Evolutionary conservation across 2,329 filamentous ascomycete species (phyloP).

Genomic region (Phyllosticta citribraziliensis): DNA sequence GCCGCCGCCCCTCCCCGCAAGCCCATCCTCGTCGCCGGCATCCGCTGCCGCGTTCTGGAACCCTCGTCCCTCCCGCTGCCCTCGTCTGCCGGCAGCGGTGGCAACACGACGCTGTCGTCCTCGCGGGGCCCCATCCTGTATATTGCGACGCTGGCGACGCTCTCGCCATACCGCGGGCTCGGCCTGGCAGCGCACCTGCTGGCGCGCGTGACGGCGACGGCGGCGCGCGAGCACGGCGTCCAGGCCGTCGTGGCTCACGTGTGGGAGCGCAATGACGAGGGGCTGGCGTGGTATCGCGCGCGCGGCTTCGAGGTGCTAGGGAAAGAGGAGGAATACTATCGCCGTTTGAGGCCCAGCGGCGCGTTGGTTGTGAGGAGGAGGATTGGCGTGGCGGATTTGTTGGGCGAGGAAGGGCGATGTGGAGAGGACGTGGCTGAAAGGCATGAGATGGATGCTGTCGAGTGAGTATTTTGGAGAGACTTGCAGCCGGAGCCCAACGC

Average conservation of each 20-base stretch:
- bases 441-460: background rate
- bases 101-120: background rate
- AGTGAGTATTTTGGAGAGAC: background rate
- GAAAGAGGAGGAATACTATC: slow-evolving; percentile 48
- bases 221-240: slow-evolving; percentile 40
- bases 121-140: slow-evolving; percentile 37
- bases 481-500: too few relatives aligned
- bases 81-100: background rate
- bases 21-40: slow-evolving; percentile 35
- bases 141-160: slow-evolving; percentile 50
- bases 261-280: slow-evolving; percentile 53
- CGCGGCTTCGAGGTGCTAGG: slow-evolving; percentile 46
- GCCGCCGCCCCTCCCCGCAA: slow-evolving; percentile 5
- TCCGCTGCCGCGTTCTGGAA: slow-evolving; percentile 37
- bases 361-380: slow-evolving; percentile 43
- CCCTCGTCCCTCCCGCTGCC: slow-evolving; percentile 9
- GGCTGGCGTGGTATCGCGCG: slow-evolving; percentile 49
- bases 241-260: slow-evolving; percentile 51
- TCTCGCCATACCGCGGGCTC: slow-evolving; percentile 49
- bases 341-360: slow-evolving; percentile 45
- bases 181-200: slow-evolving; percentile 50
- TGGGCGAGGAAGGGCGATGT: background rate
- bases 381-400: slow-evolving; percentile 26
- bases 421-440: background rate
- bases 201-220: slow-evolving; percentile 35